Evolutionary conservation across 306 rosid species (phyloP), one percentile per base, ranked within the genome.

Genomic region (Calophaca sinica): DNA sequence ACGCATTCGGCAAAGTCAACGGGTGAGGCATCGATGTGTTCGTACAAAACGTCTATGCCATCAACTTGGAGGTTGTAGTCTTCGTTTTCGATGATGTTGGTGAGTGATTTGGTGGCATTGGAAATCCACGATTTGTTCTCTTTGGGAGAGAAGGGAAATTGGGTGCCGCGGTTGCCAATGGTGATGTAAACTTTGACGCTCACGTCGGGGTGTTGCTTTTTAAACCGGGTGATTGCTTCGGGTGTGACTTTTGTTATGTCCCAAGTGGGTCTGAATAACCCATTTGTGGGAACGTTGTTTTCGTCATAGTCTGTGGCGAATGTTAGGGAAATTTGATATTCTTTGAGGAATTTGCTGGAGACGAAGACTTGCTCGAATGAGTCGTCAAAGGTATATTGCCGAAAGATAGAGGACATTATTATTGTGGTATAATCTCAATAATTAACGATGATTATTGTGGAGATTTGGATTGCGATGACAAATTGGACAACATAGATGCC

Each of bases 331-430:
- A 84, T 63, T 12, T 84, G 88, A 65, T 50, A 84, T 41, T 84
- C 83, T 28, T 63, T 84, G 7, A 78, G 61, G 15, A 81, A 36
- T 7, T 69, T 78, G 5, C 4, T 7, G 0, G 78, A 42, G 5
- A 81, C 74, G 54, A 62, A 81, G 2, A 81, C 85, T 29, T 78
- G 78, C 0, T 57, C 15, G 73, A 77, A 84, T 3, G 85, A 84
- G 59, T 84, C 83, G 2, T 84, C 88, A 10, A 28, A 77, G 7
- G 88, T 78, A 70, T 84, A 81, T 44, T 84, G 88, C 6, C 88
- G 50, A 39, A 83, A 83, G 12, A 79, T 79, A 0, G 87, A 51
- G 54, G 38, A 32, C 77, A 72, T 77, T 42, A 6, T 65, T 3
- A 5, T 26, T 54, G 42, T 20, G 26, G 26, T 20, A 20, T 0